Evolutionary conservation across 305 asterid genomes (phyloP).

Genomic region (Fraxinus latifolia): DNA sequence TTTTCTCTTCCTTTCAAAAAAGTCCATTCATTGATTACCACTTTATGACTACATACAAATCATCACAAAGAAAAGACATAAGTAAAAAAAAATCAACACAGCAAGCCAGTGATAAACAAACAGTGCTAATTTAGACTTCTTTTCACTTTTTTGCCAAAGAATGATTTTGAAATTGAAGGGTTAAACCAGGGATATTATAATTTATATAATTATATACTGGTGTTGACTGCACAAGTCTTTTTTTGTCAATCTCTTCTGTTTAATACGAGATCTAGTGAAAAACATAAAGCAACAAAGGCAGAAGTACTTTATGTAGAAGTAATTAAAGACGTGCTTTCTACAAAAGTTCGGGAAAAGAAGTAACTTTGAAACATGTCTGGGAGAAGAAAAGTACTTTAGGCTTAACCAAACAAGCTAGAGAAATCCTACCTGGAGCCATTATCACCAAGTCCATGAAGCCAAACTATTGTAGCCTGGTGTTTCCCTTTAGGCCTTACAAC

Average conservation of each 20-base stretch:
- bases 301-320: neutral
- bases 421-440: slow-evolving; percentile 84
- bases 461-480: slow-evolving; percentile 96
- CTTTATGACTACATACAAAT: neutral
- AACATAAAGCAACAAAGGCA: neutral
- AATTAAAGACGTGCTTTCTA: neutral
- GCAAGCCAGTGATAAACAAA: neutral
- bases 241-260: neutral
- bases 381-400: neutral
- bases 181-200: neutral
- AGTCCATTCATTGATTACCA: neutral
- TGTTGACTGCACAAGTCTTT: neutral
- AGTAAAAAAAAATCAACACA: neutral
- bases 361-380: neutral
- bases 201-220: neutral
- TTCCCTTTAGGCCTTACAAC: slow-evolving; percentile 97
- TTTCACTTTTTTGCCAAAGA: neutral
- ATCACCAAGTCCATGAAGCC: slow-evolving; percentile 99
- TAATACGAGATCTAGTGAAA: neutral
- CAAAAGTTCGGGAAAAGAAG: neutral
- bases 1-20: neutral
- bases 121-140: neutral
- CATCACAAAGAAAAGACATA: neutral
- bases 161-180: neutral
- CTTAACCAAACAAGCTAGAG: neutral